A percentile compares a stretch with the other conserved stretches of the same genome.
These are phyloP conservation scores for Xylaria castorea DNA, from an alignment of 495 filamentous ascomycete species.

Conservation along the genomic window DNA sequence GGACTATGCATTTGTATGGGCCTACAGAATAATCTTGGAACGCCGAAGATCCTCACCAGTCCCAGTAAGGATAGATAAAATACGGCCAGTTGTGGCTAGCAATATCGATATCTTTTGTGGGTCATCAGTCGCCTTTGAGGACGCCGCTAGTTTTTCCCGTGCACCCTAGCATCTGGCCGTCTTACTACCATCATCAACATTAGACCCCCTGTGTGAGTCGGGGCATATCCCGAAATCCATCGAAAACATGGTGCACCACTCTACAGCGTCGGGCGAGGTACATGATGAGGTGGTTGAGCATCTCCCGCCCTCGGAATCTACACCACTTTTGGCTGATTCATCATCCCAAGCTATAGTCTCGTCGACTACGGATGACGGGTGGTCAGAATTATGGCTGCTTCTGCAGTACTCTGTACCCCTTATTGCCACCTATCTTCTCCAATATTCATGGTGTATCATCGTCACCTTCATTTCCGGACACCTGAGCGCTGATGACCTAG, in stretches of 20 bases:
- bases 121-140: not conserved
- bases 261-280: slow-evolving; percentile 2
- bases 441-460: slow-evolving; percentile 75
- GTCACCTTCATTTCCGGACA: slow-evolving; percentile 74
- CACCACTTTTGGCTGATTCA: slow-evolving; percentile 18
- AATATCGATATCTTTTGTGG: slow-evolving; percentile 8
- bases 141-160: not conserved
- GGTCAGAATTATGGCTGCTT: slow-evolving; percentile 43
- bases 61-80: not conserved
- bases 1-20: not conserved
- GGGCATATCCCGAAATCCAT: not conserved
- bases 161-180: not conserved
- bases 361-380: slow-evolving; percentile 21
- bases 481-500: slow-evolving; percentile 67
- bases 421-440: slow-evolving; percentile 74
- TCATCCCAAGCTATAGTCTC: slow-evolving; percentile 10
- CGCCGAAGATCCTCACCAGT: not conserved
- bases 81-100: not conserved
- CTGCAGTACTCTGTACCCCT: slow-evolving; percentile 67
- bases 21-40: not conserved
- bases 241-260: not conserved
- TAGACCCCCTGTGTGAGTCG: not conserved
- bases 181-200: not conserved
- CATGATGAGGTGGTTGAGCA: slow-evolving; percentile 14
- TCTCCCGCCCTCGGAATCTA: slow-evolving; percentile 20